Base-by-base conservation (phyloP, 306 rosid species). In the Aeschynomene evenia region DNA sequence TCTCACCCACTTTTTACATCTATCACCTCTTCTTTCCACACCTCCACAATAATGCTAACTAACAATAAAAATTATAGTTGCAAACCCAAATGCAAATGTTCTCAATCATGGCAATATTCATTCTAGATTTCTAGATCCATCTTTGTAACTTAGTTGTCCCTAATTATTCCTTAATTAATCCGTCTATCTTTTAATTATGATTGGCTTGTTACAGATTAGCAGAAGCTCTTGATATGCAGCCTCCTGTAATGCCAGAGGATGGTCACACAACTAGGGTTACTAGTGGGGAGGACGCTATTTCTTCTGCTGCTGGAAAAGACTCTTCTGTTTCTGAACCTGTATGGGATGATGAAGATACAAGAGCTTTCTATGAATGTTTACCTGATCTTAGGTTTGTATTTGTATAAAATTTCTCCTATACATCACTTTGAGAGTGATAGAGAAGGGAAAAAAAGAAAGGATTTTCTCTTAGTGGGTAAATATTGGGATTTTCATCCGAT, bases 161-260 rank as follows among this genome's bases (percentile, higher is more conserved):
- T 61, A 69, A 61, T 15, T 22, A 33, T 71, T 13, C 50, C 64
- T 15, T 16, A n/a, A n/a, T 63, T 11, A 22, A 56, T 63, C 37
- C 43, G 21, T 73, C 42, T 15, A 36, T 48, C 34, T 21, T 71
- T 77, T 71, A 77, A 60, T 76, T 34, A 50, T 67, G 49, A 67
- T 66, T 53, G 58, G 51, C 51, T 45, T 45, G 75, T 59, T 65
- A 68, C 96, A 95, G 99, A 52, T 85, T 95, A 70, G 99, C 99
- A 67, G 99, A 95, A 86, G 92, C 97, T 28, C 91, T 95, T 81
- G 99, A 95, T 70, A 87, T 89, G 99, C 97, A 91, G 81, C 97
- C 95, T 70, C 99, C 97, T 39, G 96, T 87, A 72, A 95, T 95
- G 99, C 99, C 95, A 33, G 99, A 91, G 83, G 99, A 95, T 79